Base-by-base conservation (phyloP, 495 filamentous ascomycete genomes). In the Aspergillus taichungensis region DNA sequence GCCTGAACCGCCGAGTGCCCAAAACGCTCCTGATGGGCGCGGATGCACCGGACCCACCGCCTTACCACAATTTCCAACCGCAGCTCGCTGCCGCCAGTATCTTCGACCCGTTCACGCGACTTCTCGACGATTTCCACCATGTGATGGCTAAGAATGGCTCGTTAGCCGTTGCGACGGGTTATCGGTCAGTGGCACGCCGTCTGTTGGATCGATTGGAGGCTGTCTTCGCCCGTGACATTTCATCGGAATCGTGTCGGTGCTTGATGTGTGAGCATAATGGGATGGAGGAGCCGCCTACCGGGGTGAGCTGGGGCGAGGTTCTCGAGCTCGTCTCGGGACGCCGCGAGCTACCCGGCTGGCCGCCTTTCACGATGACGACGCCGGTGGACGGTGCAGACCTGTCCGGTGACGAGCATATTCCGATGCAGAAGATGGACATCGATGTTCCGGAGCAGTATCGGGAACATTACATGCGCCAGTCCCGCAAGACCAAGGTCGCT, bases 241-340 rank as follows among this genome's bases (percentile, higher is more conserved):
- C 87, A 0, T 82, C 80, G 0, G 82, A 95, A 47, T 80, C 76
- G 3, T 96, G 90, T 60, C 63, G 64, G 13, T 91, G 90, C 61
- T 63, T 85, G 37, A 84, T 95, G 72, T 96, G 90, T 54, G 73
- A 85, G 34, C 74, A 74, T 24, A 74, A 70, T 5, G 66, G 74
- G 13, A 50, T 69, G 10, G 67, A 68, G 13, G 67, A 82, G 38
- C 70, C 71, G 2, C 75, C 74, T 34, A 66, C 75, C 30, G 89
- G 89, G 2, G 71, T 96, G n/a, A 90, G 87, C 51, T 99, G 94
- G 94, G 90, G 91, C 1, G 94, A 97, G 52, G 87, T 97, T 6
- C 71, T 99, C 18, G 92, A 99, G 64, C 78, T 87, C 50, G 88
- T 95, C 6, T 89, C 87, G 45, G 90, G 90, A 6, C 79, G 90